Conservation (phyloP, 345 rosid genomes). For the Reutealis trisperma region DNA sequence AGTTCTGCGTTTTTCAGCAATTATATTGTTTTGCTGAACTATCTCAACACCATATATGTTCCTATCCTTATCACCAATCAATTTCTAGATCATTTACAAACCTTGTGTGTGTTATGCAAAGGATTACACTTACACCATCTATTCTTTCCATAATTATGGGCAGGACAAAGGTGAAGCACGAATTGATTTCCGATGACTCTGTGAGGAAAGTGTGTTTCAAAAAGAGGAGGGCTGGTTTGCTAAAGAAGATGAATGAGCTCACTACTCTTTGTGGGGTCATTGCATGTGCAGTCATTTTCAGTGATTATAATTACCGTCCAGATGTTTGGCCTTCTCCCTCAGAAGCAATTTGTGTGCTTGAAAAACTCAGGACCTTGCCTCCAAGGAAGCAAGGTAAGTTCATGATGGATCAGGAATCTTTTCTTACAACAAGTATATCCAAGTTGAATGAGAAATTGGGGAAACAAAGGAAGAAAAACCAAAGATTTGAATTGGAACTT, state of each 20-base stretch:
- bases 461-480: conserved; percentile 28
- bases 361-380: conserved; percentile 30
- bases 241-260: conserved; percentile 47
- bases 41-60: background rate
- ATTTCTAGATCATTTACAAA: background rate
- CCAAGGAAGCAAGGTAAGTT: conserved; percentile 34
- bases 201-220: conserved; percentile 39
- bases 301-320: conserved; percentile 21
- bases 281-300: conserved; percentile 43
- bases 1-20: background rate
- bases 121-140: background rate
- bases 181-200: conserved; percentile 39
- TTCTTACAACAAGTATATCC: conserved; percentile 17
- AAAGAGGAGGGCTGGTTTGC: conserved; percentile 43
- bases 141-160: conserved; percentile 31
- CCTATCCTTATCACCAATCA: background rate
- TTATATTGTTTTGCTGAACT: background rate
- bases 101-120: background rate
- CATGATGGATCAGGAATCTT: conserved; percentile 39
- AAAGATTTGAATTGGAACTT: conserved; percentile 32
- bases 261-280: conserved; percentile 47
- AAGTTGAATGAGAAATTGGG: conserved; percentile 20
- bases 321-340: conserved; percentile 44
- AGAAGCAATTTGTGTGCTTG: conserved; percentile 22
- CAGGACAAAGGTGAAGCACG: conserved; percentile 34